phyloP scores from a whole-genome alignment of 2,329 filamentous ascomycete species.

The Gnomoniopsis smithogilvyi region DNA sequence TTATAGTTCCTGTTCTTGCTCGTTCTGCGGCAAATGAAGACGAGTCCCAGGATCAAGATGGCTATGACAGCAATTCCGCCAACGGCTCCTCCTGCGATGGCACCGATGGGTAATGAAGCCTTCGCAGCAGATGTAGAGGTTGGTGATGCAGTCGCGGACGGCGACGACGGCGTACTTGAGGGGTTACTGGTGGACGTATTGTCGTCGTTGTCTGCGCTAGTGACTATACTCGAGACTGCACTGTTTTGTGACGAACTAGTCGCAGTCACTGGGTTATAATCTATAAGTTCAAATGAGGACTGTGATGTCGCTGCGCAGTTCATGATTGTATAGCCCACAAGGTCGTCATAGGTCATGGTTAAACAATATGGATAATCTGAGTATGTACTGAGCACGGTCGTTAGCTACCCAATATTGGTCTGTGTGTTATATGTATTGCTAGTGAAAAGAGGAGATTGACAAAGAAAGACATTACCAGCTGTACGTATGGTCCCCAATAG shows the following conservation, averaged over 20 bases:
- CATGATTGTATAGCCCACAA: constrained; percentile 28
- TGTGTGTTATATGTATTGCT: not conserved
- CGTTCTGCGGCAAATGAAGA: constrained; percentile 27
- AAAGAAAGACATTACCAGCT: not conserved
- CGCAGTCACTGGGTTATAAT: constrained; percentile 2
- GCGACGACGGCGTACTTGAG: not conserved
- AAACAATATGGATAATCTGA: constrained; percentile 26
- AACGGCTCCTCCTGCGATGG: constrained; percentile 32
- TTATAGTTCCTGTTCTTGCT: constrained; percentile 20
- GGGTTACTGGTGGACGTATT: not conserved
- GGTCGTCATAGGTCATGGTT: constrained; percentile 28
- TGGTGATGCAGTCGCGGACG: not conserved
- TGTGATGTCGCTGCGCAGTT: constrained; percentile 26
- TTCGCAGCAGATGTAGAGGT: not conserved
- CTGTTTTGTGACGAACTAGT: not conserved
- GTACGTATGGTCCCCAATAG: not conserved
- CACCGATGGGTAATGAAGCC: constrained; percentile 21
- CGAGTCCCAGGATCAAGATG: constrained; percentile 25
- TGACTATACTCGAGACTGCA: not conserved
- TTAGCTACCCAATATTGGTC: not conserved
- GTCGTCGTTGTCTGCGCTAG: not conserved
- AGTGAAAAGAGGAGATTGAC: not conserved
- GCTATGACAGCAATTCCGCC: constrained; percentile 28
- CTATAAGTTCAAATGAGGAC: constrained; percentile 16
- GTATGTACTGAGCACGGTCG: not conserved